These are phyloP conservation scores for Prillingera fragicola DNA, from an alignment of 1,284 basidiomycete species.

Conservation along the genomic window DNA sequence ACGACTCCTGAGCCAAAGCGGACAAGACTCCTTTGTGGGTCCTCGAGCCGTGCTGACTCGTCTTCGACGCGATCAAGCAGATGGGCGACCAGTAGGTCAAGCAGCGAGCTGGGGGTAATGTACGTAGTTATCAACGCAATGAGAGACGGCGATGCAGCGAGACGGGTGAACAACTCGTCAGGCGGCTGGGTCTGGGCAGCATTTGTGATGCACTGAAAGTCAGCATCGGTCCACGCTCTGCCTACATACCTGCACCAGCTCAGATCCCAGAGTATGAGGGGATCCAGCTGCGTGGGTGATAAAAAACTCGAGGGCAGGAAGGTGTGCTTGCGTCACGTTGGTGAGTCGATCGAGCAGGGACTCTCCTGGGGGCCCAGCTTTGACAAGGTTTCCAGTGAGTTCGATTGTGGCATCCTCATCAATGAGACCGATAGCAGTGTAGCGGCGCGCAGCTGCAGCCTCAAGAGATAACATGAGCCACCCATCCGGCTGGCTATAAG, in stretches of 20 bases:
- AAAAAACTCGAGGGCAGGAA: conserved; percentile 28
- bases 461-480: conserved; percentile 33
- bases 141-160: conserved; percentile 28
- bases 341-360: conserved; percentile 28
- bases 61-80: conserved; percentile 30
- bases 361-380: conserved; percentile 20
- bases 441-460: conserved; percentile 23
- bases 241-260: conserved; percentile 26
- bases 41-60: conserved; percentile 25
- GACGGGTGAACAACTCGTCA: conserved; percentile 31
- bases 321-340: conserved; percentile 20
- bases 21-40: conserved; percentile 43
- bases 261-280: conserved; percentile 20
- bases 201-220: conserved; percentile 20
- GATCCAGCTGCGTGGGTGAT: conserved; percentile 28
- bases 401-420: conserved; percentile 15
- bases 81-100: conserved; percentile 20
- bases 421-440: conserved; percentile 27
- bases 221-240: not conserved
- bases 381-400: conserved; percentile 17
- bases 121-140: conserved; percentile 19
- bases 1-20: conserved; percentile 46
- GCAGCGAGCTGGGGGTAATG: conserved; percentile 20
- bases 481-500: conserved; percentile 31
- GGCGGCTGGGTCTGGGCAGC: conserved; percentile 23